Evolutionary conservation across 768 basidiomycete genomes (phyloP), one percentile per base, ranked within the genome.

Genomic region (Brasilioporus rufonigricans): DNA sequence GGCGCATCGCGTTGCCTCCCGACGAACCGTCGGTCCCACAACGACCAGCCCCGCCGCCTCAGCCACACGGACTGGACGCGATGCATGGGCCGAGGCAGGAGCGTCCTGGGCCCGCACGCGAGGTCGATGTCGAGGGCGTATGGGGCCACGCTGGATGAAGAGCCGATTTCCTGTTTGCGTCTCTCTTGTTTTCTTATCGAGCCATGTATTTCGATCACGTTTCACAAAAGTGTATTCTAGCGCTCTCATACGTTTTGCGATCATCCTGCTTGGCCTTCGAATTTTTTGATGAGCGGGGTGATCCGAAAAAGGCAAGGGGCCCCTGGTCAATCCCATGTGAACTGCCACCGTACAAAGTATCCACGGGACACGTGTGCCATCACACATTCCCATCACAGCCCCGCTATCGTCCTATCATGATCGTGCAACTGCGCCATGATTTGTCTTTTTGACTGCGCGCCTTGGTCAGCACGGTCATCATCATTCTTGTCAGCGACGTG

Each of bases 1-100:
- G 79, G 9, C 62, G 60, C 3, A 78, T 82, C 31, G 70, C 73
- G 35, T 71, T 83, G 14, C 77, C 80, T 1, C 49, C 70, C 2
- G 80, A 79, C 52, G 73, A 75, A 7, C 35, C 8, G 3, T 8
- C 29, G 14, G 24, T 24, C 2, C 21, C 44, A 21, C 55, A 36
- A 9, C 39, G 33, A n/a, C n/a, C n/a, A n/a, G 19, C 12, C 33
- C 9, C 26, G n/a, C 5, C 50, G 18, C 27, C 39, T 6, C 52
- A 50, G 13, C 23, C 41, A n/a, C 52, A 31, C 1, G 59, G 26
- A 2, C n/a, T 31, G 2, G 44, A 50, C 0, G 10, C 9, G 2
- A 23, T 5, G 31, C 47, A 50, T 2, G 59, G 29, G 1, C n/a
- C 33, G 33, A 32, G 48, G 2, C 50, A 57, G 48, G 56, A 58